Evolutionary conservation across 257 asterid genomes (phyloP).

Genomic region (Salvia splendens): DNA sequence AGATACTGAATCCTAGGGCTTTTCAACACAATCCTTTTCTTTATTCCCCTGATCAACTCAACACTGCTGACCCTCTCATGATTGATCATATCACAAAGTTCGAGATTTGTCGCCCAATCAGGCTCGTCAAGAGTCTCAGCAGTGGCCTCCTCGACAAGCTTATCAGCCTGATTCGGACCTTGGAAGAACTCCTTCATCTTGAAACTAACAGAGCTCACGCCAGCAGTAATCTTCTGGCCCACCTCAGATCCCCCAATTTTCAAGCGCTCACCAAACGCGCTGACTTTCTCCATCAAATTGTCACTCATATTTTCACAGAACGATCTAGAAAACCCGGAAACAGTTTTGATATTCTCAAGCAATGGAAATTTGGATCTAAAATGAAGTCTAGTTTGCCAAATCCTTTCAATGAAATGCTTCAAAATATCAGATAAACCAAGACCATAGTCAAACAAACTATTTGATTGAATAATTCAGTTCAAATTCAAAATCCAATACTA

Average conservation of each 20-base stretch:
- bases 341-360: conserved; percentile 12
- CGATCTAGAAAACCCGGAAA: conserved; percentile 36
- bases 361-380: conserved; percentile 8
- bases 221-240: conserved; percentile 88
- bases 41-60: conserved; percentile 78
- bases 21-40: conserved; percentile 80
- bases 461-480: conserved; percentile 22
- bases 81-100: conserved; percentile 96
- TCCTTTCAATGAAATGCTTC: background rate
- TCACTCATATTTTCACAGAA: conserved; percentile 64
- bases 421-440: background rate
- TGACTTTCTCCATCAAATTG: conserved; percentile 98
- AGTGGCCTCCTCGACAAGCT: conserved; percentile 96
- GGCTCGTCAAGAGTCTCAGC: conserved; percentile 89
- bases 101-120: conserved; percentile 94
- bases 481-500: conserved; percentile 23
- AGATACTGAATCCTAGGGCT: conserved; percentile 85
- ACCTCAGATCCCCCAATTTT: conserved; percentile 94
- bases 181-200: conserved; percentile 97
- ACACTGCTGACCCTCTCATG: conserved; percentile 74
- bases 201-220: conserved; percentile 92
- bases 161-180: conserved; percentile 92
- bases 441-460: conserved; percentile 32
- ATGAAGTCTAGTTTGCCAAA: background rate
- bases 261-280: conserved; percentile 82